Conservation (phyloP, 108 stramenopile species). For the Ochromonas danica region DNA sequence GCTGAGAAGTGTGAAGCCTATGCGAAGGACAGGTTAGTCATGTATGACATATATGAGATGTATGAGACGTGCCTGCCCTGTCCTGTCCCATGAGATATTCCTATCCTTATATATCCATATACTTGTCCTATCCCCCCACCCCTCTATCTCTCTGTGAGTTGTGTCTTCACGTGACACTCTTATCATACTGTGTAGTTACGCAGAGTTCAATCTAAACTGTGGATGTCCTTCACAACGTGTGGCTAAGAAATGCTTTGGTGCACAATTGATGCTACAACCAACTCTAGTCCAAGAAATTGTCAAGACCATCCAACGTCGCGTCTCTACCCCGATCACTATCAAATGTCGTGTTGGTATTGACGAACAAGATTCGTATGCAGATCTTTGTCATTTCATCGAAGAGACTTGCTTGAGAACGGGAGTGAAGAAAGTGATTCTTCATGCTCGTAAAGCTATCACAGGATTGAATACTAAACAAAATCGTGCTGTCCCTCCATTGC, state of each 20-base stretch:
- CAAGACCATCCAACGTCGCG: not conserved
- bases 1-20: conserved; percentile 35
- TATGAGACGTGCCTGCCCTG: too few species aligned
- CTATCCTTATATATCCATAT: too few species aligned
- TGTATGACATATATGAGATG: too few species aligned
- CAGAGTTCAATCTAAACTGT: conserved; percentile 95
- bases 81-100: too few species aligned
- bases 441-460: conserved; percentile 88
- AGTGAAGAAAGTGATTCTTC: conserved; percentile 86
- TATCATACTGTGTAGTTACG: conserved; percentile 72
- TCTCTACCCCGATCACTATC: conserved; percentile 60
- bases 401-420: conserved; percentile 69
- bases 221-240: conserved; percentile 97
- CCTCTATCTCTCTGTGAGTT: too few species aligned
- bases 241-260: conserved; percentile 71
- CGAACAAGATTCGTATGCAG: conserved; percentile 73
- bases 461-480: conserved; percentile 82
- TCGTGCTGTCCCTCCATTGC: conserved; percentile 31
- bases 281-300: not conserved
- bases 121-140: too few species aligned
- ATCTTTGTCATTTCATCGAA: conserved; percentile 75
- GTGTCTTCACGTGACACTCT: too few species aligned
- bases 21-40: too few species aligned
- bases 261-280: conserved; percentile 32
- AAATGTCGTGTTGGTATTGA: conserved; percentile 88